Evolutionary conservation across 192 early-diverging fungal genomes (phyloP).

Genomic region (Coemansia sp.): DNA sequence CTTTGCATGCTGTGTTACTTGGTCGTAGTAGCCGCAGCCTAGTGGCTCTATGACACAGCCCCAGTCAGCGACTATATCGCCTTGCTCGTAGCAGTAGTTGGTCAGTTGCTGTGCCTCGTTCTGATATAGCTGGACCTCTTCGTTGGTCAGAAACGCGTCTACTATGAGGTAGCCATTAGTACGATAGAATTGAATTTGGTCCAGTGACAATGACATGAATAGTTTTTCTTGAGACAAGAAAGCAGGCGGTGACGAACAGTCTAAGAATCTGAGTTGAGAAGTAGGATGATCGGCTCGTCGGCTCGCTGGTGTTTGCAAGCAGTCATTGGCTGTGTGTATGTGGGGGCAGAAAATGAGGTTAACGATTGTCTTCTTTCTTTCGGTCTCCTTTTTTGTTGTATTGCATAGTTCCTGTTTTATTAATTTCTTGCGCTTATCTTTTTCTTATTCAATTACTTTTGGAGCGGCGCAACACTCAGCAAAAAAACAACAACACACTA

Average conservation of each 20-base stretch:
- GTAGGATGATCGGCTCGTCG: not conserved
- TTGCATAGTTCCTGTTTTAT: slow-evolving; percentile 7
- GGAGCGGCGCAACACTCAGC: not conserved
- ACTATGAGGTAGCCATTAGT: slow-evolving; percentile 40
- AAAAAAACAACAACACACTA: slow-evolving; percentile 1
- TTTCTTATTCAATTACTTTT: not conserved
- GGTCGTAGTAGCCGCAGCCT: slow-evolving; percentile 41
- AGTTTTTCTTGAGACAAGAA: not conserved
- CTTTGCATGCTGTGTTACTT: slow-evolving; percentile 15
- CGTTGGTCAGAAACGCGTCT: slow-evolving; percentile 22
- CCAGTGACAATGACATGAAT: not conserved
- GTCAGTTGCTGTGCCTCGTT: slow-evolving; percentile 38
- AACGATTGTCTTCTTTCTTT: slow-evolving; percentile 3
- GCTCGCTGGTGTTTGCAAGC: slow-evolving; percentile 33
- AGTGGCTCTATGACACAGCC: slow-evolving; percentile 57
- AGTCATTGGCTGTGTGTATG: slow-evolving; percentile 34
- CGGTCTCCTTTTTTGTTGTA: not conserved
- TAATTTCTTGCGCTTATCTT: slow-evolving; percentile 11
- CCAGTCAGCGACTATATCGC: slow-evolving; percentile 48
- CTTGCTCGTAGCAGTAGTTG: slow-evolving; percentile 56
- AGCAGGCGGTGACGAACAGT: not conserved
- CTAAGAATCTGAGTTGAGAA: not conserved
- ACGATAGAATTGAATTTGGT: slow-evolving; percentile 31
- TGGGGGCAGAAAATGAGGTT: slow-evolving; percentile 1
- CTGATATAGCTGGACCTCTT: slow-evolving; percentile 22